Percentiles rank a stretch among this genome's conserved stretches.
These are phyloP conservation scores for Starmerella apicola DNA, from an alignment of 805 yeast genomes.

Conservation along the genomic window DNA sequence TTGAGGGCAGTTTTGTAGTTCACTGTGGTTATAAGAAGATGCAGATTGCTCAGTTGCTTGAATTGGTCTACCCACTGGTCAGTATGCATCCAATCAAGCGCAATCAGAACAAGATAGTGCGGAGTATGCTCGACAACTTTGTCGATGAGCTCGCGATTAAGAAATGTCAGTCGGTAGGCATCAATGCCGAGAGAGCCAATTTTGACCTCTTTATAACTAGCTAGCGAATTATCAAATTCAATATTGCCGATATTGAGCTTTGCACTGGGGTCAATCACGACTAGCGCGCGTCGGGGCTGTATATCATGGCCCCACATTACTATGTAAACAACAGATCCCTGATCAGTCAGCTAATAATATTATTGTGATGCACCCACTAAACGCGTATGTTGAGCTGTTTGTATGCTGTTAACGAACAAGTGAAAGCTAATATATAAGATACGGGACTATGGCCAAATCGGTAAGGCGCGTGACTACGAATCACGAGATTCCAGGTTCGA, in stretches of 20 bases:
- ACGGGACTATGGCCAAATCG: conserved; percentile 22
- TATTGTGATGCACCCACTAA: too few relatives aligned
- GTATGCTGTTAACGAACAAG: too few relatives aligned
- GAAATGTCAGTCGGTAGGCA: background rate
- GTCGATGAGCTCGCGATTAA: background rate
- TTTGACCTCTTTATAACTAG: background rate
- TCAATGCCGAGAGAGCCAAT: background rate
- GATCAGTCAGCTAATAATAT: too few relatives aligned
- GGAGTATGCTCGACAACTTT: too few relatives aligned
- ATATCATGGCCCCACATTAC: background rate
- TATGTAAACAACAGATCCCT: too few relatives aligned
- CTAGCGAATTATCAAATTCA: background rate
- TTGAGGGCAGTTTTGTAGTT: background rate
- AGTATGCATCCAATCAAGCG: conserved; percentile 7
- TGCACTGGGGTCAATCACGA: background rate
- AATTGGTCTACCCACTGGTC: conserved; percentile 2
- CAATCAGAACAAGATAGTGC: background rate
- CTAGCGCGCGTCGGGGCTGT: background rate
- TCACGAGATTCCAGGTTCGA: conserved; percentile 23
- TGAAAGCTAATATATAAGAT: background rate
- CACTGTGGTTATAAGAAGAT: conserved; percentile 4
- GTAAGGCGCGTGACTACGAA: conserved; percentile 23
- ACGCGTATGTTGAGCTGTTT: background rate
- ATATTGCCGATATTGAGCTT: background rate
- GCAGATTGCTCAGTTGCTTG: background rate